Evolutionary conservation across 2,329 filamentous ascomycete species (phyloP).

Genomic region (Remersonia thermophila): DNA sequence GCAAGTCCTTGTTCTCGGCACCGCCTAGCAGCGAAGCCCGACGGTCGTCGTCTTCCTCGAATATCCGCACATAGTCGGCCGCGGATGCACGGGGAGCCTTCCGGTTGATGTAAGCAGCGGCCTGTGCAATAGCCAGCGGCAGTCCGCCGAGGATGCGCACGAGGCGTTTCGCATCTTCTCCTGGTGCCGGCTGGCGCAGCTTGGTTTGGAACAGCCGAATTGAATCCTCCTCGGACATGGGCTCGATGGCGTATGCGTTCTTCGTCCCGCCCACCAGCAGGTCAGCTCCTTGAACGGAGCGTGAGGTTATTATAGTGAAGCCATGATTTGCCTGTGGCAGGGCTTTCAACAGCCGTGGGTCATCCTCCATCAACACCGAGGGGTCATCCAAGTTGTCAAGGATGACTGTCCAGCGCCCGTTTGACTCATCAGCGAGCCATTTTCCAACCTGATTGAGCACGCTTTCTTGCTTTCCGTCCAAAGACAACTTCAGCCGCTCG

Average conservation of each 20-base stretch:
- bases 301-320: slow-evolving; percentile 5
- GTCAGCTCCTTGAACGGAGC: background rate
- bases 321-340: slow-evolving; percentile 2
- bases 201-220: slow-evolving; percentile 19
- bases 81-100: slow-evolving; percentile 19
- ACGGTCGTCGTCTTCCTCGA: slow-evolving; percentile 13
- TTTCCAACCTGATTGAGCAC: slow-evolving; percentile 15
- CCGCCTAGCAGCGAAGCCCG: slow-evolving; percentile 1
- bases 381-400: slow-evolving; percentile 26
- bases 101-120: slow-evolving; percentile 21
- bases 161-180: slow-evolving; percentile 10
- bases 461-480: slow-evolving; percentile 15
- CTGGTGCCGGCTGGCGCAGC: slow-evolving; percentile 1
- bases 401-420: slow-evolving; percentile 24
- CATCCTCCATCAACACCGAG: slow-evolving; percentile 14
- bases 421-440: slow-evolving; percentile 21
- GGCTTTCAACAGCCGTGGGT: background rate
- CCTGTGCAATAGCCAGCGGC: slow-evolving; percentile 24
- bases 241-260: background rate
- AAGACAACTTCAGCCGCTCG: slow-evolving; percentile 15
- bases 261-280: background rate
- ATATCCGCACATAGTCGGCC: slow-evolving; percentile 24
- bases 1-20: slow-evolving; percentile 7
- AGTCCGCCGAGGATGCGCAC: slow-evolving; percentile 22
- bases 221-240: slow-evolving; percentile 1